Conservation (phyloP, 2,329 filamentous ascomycete genomes). For the Didymella exigua region DNA sequence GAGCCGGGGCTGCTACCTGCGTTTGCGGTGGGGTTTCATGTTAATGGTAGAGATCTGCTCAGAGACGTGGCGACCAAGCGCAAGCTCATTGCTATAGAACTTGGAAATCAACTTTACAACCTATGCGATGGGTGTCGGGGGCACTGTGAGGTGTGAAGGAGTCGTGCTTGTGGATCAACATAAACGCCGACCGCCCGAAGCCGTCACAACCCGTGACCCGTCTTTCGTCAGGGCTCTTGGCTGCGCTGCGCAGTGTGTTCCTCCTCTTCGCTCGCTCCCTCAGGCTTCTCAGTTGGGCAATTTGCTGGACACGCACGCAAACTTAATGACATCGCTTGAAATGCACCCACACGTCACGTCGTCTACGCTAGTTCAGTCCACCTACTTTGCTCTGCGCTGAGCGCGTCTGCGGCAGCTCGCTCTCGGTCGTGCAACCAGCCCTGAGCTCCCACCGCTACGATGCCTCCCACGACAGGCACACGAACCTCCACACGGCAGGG, state of each 20-base stretch:
- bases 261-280: constrained; percentile 20
- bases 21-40: no score
- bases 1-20: no score
- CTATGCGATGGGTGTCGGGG: neutral
- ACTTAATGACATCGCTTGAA: constrained; percentile 29
- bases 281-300: constrained; percentile 22
- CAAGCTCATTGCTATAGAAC: no score
- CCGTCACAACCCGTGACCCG: constrained; percentile 12
- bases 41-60: no score
- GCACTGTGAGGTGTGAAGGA: neutral
- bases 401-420: constrained; percentile 24
- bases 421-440: constrained; percentile 25
- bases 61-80: no score
- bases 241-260: constrained; percentile 22
- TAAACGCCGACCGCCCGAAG: constrained; percentile 10
- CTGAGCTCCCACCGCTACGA: constrained; percentile 30
- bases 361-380: constrained; percentile 24
- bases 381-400: constrained; percentile 22
- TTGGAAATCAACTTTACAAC: no score
- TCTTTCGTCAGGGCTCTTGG: constrained; percentile 30
- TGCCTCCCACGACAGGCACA: constrained; percentile 45
- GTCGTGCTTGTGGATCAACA: neutral
- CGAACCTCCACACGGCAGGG: constrained; percentile 53
- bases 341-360: constrained; percentile 36
- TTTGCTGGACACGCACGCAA: constrained; percentile 29